Evolutionary conservation across 257 asterid species (phyloP).

Genomic region (Paraleonurus japonicus): DNA sequence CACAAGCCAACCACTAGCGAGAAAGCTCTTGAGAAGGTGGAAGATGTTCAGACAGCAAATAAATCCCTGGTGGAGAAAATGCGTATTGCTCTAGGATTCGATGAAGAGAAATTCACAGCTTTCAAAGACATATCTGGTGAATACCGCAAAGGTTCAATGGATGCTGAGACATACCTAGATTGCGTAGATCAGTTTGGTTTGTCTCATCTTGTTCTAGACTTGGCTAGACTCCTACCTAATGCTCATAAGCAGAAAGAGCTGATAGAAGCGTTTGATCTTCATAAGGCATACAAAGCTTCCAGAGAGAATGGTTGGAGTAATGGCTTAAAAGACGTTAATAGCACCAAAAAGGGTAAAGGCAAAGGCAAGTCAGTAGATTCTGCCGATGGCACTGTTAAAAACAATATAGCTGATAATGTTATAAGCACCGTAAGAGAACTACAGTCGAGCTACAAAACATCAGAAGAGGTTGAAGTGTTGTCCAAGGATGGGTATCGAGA

Average conservation of each 20-base stretch:
- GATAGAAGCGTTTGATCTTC: slow-evolving; percentile 65
- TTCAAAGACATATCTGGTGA: slow-evolving; percentile 80
- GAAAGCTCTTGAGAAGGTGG: slow-evolving; percentile 41
- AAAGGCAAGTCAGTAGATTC: slow-evolving; percentile 56
- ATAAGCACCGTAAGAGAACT: slow-evolving; percentile 56
- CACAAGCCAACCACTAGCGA: slow-evolving; percentile 34
- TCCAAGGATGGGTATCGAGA: slow-evolving; percentile 83
- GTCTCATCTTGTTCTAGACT: slow-evolving; percentile 81
- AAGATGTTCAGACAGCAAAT: slow-evolving; percentile 79
- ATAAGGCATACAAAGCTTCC: slow-evolving; percentile 31
- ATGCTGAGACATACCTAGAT: slow-evolving; percentile 68
- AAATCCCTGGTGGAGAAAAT: slow-evolving; percentile 83
- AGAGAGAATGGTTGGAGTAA: slow-evolving; percentile 38
- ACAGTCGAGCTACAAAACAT: slow-evolving; percentile 52
- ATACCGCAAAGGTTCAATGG: slow-evolving; percentile 70
- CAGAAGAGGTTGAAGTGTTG: slow-evolving; percentile 68
- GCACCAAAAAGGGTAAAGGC: slow-evolving; percentile 62
- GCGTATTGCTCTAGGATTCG: slow-evolving; percentile 63
- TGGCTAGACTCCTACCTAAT: slow-evolving; percentile 87
- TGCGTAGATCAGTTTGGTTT: slow-evolving; percentile 79
- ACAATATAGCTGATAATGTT: slow-evolving; percentile 49
- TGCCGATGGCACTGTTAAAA: slow-evolving; percentile 39
- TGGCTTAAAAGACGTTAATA: slow-evolving; percentile 36
- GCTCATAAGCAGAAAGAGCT: slow-evolving; percentile 75
- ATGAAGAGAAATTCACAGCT: slow-evolving; percentile 65